A percentile compares a stretch with the other conserved stretches of the same genome.
Evolutionary conservation across 495 filamentous ascomycete genomes (phyloP).

Genomic region (Symbiotaphrina buchneri): DNA sequence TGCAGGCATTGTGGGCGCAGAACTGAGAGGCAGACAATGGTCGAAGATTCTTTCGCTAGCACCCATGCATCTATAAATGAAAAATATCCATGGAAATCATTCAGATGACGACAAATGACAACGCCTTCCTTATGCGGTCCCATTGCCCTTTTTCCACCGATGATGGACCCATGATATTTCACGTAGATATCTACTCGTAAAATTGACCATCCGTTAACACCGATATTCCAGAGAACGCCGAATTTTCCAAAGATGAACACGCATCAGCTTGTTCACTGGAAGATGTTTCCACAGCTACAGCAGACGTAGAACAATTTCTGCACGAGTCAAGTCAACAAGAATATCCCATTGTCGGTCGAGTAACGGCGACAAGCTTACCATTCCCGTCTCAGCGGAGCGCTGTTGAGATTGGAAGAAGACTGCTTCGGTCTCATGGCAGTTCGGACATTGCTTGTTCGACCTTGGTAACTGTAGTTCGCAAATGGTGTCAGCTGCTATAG

Average conservation of each 20-base stretch:
- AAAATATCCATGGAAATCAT: too few species aligned
- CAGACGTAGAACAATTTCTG: conserved; percentile 98
- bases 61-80: conserved; percentile 60
- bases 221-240: too few species aligned
- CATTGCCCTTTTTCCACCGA: too few species aligned
- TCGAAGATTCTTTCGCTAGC: conserved; percentile 95
- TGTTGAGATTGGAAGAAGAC: conserved; percentile 99
- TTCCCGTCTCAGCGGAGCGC: conserved; percentile 86
- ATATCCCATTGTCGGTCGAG: neutral
- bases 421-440: conserved; percentile 63
- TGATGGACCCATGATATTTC: too few species aligned
- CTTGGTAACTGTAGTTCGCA: conserved; percentile 63
- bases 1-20: conserved; percentile 58
- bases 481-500: too few species aligned
- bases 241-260: too few species aligned
- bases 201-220: too few species aligned
- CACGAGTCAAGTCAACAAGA: conserved; percentile 1
- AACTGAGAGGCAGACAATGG: conserved; percentile 78
- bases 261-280: conserved; percentile 19
- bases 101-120: too few species aligned
- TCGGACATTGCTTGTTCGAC: conserved; percentile 58
- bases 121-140: too few species aligned
- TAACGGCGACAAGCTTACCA: conserved; percentile 37
- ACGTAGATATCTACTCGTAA: too few species aligned
- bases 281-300: conserved; percentile 76